Conservation (phyloP, 2,329 filamentous ascomycete genomes). For the Xylariaceae sp. region DNA sequence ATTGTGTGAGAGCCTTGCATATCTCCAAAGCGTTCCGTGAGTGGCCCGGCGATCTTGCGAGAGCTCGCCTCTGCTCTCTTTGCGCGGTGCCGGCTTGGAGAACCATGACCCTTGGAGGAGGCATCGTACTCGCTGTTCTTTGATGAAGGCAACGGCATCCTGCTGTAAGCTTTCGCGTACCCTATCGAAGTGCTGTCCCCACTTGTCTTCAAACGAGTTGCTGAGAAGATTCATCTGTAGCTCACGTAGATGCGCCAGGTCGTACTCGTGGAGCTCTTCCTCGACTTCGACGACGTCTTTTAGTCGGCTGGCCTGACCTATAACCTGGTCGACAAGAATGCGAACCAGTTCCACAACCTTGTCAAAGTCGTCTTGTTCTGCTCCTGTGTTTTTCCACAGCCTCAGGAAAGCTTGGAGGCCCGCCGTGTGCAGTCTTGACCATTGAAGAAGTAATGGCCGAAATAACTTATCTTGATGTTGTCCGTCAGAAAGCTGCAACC, state of each 20-base stretch:
- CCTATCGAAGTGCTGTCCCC: constrained; percentile 84
- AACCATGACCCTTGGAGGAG: constrained; percentile 91
- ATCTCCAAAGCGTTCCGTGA: constrained; percentile 66
- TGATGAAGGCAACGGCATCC: constrained; percentile 92
- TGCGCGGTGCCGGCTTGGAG: constrained; percentile 43
- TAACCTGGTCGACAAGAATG: constrained; percentile 84
- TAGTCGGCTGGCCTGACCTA: constrained; percentile 75
- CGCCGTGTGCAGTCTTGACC: constrained; percentile 84
- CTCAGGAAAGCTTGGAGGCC: constrained; percentile 84
- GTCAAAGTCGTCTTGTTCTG: constrained; percentile 80
- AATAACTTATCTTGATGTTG: constrained; percentile 84
- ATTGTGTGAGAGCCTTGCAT: constrained; percentile 85
- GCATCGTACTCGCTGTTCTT: constrained; percentile 91
- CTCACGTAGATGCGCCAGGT: constrained; percentile 72
- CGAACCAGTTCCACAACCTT: constrained; percentile 90
- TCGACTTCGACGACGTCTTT: constrained; percentile 85
- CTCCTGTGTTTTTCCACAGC: constrained; percentile 86
- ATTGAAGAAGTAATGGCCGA: constrained; percentile 82
- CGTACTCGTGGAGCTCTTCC: constrained; percentile 81
- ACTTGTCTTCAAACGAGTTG: constrained; percentile 87
- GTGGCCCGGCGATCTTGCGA: constrained; percentile 37
- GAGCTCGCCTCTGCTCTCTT: constrained; percentile 42
- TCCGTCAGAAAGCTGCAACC: constrained; percentile 70
- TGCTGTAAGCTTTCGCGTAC: constrained; percentile 88
- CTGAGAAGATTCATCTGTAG: constrained; percentile 93